These are phyloP conservation scores for Rubia tinctorum DNA, from an alignment of 305 asterid species.

Conservation along the genomic window DNA sequence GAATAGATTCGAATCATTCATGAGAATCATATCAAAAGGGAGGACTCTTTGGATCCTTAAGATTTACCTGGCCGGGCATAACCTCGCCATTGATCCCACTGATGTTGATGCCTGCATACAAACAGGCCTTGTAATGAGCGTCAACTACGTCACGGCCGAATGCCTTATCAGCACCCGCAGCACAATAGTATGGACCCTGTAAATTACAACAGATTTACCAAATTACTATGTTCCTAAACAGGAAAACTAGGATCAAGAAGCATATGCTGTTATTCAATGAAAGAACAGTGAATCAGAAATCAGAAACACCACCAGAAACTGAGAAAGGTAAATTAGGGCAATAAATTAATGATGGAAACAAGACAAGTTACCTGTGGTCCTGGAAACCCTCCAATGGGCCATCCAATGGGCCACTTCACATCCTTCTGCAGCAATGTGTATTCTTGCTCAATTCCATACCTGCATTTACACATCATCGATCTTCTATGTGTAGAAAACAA, in stretches of 20 bases:
- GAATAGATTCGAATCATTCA: background rate
- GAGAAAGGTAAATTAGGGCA: background rate
- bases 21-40: background rate
- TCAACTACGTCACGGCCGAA: slow-evolving; percentile 79
- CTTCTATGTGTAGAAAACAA: background rate
- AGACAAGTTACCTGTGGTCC: slow-evolving; percentile 61
- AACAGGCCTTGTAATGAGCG: slow-evolving; percentile 72
- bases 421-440: slow-evolving; percentile 64
- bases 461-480: slow-evolving; percentile 16
- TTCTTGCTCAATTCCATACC: slow-evolving; percentile 86
- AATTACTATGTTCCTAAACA: background rate
- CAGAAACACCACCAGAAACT: background rate
- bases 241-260: background rate
- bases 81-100: slow-evolving; percentile 79
- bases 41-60: background rate
- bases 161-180: slow-evolving; percentile 71
- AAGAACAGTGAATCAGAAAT: background rate
- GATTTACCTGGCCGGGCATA: slow-evolving; percentile 74
- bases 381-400: slow-evolving; percentile 80
- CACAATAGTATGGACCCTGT: slow-evolving; percentile 84
- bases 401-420: slow-evolving; percentile 69
- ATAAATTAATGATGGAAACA: background rate
- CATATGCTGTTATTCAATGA: background rate
- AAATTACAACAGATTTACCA: background rate
- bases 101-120: slow-evolving; percentile 74